phyloP scores from a whole-genome alignment of 2,329 filamentous ascomycete species.

The Ilyonectria sp. region DNA sequence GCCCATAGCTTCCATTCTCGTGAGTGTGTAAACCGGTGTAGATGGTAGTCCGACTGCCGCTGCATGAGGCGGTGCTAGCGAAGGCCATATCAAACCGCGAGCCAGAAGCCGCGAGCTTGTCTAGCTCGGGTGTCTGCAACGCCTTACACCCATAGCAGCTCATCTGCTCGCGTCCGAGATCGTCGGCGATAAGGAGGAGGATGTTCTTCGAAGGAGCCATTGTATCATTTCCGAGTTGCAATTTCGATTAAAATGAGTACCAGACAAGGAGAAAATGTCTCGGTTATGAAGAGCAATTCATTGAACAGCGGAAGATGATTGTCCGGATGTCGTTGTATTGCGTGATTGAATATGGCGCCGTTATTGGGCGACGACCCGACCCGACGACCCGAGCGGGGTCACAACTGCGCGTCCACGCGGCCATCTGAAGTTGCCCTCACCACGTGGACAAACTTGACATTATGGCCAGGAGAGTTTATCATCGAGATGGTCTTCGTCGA shows the following conservation, averaged over 20 bases:
- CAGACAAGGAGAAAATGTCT: not conserved
- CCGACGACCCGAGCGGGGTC: constrained; percentile 36
- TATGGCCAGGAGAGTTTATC: not conserved
- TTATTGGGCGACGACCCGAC: constrained; percentile 39
- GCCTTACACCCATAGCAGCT: constrained; percentile 34
- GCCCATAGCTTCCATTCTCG: constrained; percentile 62
- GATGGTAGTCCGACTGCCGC: constrained; percentile 61
- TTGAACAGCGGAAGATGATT: not conserved
- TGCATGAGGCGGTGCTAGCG: constrained; percentile 64
- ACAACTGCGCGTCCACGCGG: constrained; percentile 16
- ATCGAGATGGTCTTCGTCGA: not conserved
- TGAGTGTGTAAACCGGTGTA: constrained; percentile 66
- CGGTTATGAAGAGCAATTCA: not conserved
- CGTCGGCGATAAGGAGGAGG: constrained; percentile 25
- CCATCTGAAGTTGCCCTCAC: constrained; percentile 2
- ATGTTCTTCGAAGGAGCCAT: constrained; percentile 33
- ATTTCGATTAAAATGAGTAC: not conserved
- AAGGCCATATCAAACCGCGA: constrained; percentile 47
- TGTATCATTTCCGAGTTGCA: not conserved
- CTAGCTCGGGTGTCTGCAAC: constrained; percentile 28
- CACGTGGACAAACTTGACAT: too few species aligned
- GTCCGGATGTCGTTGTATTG: constrained; percentile 27
- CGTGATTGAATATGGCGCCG: constrained; percentile 31
- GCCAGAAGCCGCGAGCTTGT: constrained; percentile 31
- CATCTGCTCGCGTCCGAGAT: constrained; percentile 29